Evolutionary conservation across 2,329 filamentous ascomycete species (phyloP).

Genomic region (Ceratocystis ficicola): DNA sequence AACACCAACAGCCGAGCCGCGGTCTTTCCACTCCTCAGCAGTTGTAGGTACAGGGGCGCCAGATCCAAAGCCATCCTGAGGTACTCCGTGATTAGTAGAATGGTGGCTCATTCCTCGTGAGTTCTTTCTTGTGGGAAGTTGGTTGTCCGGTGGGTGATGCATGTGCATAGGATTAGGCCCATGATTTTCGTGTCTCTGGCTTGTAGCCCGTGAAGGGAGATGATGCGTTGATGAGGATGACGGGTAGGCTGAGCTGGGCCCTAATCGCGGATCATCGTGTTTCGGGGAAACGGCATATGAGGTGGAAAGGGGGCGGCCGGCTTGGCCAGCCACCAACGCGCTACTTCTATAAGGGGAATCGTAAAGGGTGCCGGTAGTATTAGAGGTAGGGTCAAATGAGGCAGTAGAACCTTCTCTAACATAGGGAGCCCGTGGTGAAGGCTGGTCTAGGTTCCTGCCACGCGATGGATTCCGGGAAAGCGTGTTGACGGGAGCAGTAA

Average conservation of each 20-base stretch:
- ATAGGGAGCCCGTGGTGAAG: slow-evolving; percentile 17
- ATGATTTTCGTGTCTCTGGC: slow-evolving; percentile 16
- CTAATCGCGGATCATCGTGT: slow-evolving; percentile 33
- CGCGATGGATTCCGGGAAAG: slow-evolving; percentile 22
- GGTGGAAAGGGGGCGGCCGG: slow-evolving; percentile 19
- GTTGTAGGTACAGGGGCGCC: slow-evolving; percentile 41
- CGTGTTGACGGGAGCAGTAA: slow-evolving; percentile 4
- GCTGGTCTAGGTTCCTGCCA: slow-evolving; percentile 14
- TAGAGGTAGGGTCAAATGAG: slow-evolving; percentile 17
- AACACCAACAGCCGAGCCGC: slow-evolving; percentile 74
- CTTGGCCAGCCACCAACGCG: slow-evolving; percentile 19
- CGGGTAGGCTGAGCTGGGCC: neutral
- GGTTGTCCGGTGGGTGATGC: slow-evolving; percentile 13
- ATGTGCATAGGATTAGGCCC: neutral
- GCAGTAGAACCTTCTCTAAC: slow-evolving; percentile 20
- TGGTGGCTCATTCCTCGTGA: slow-evolving; percentile 58
- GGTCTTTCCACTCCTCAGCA: slow-evolving; percentile 91
- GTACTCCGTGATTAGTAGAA: slow-evolving; percentile 32
- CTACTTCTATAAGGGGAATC: slow-evolving; percentile 19
- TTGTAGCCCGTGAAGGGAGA: slow-evolving; percentile 17
- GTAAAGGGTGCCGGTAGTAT: slow-evolving; percentile 11
- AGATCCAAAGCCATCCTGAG: slow-evolving; percentile 28
- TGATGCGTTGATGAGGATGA: slow-evolving; percentile 10
- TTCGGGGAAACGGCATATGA: slow-evolving; percentile 23
- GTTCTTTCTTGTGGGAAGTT: slow-evolving; percentile 36